phyloP scores from a whole-genome alignment of 768 basidiomycete genomes.

The Lanmaoa pseudosensibilis region DNA sequence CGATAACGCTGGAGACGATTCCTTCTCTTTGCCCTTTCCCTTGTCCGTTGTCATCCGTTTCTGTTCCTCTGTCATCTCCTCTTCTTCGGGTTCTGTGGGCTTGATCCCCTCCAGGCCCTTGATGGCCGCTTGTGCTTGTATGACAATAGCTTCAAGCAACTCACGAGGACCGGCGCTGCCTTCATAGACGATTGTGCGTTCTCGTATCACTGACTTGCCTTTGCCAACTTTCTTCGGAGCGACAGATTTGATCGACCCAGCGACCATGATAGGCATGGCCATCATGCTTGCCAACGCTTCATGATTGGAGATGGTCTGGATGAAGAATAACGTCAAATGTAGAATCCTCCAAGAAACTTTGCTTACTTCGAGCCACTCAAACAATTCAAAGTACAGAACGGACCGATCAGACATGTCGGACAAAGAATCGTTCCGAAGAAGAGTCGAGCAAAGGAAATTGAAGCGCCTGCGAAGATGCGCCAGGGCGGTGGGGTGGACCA shows the following conservation, averaged over 20 bases:
- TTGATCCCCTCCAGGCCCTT: conserved; percentile 78
- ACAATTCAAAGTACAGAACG: conserved; percentile 82
- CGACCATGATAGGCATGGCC: conserved; percentile 96
- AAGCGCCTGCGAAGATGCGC: conserved; percentile 91
- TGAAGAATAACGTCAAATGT: conserved; percentile 4
- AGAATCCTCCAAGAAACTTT: background rate
- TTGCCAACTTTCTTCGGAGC: conserved; percentile 52
- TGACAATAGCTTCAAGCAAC: conserved; percentile 85
- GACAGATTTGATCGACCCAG: conserved; percentile 63
- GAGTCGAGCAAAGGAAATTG: conserved; percentile 81
- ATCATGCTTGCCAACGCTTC: conserved; percentile 94
- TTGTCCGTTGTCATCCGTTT: conserved; percentile 81
- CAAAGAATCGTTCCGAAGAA: conserved; percentile 89
- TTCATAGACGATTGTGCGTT: conserved; percentile 85
- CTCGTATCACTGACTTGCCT: conserved; percentile 57
- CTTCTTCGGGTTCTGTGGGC: conserved; percentile 43
- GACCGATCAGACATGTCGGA: conserved; percentile 91
- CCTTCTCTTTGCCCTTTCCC: conserved; percentile 57
- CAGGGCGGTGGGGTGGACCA: conserved; percentile 88
- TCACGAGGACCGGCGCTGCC: conserved; percentile 90
- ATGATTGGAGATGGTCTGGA: conserved; percentile 86
- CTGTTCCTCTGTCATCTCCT: conserved; percentile 85
- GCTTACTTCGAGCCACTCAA: conserved; percentile 88
- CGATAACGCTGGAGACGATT: conserved; percentile 39
- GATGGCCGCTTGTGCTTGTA: conserved; percentile 89